These are phyloP conservation scores for Podospora pseudoanserina DNA, from an alignment of 495 filamentous ascomycete genomes.

Conservation along the genomic window DNA sequence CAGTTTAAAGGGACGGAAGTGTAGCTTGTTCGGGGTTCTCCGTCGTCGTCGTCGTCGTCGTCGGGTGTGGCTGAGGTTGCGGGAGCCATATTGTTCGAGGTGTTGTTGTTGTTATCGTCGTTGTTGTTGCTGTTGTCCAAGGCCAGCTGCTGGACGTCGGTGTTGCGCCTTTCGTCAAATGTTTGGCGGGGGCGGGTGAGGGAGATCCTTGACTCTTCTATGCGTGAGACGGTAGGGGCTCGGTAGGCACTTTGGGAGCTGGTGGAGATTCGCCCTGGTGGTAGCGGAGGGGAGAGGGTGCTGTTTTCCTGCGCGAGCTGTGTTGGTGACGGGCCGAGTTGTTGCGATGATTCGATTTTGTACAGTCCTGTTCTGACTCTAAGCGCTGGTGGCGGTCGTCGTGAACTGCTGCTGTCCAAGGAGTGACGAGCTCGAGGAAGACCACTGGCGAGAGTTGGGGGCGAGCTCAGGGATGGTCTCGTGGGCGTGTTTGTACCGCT, in stretches of 20 bases:
- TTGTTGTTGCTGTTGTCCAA: constrained; percentile 8
- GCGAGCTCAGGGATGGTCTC: constrained; percentile 1
- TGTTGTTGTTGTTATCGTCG: background rate
- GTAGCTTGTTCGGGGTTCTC: constrained; percentile 9
- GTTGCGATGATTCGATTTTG: constrained; percentile 30
- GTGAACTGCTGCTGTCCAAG: background rate
- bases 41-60: constrained; percentile 20
- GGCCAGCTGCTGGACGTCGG: background rate
- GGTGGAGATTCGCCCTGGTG: constrained; percentile 21
- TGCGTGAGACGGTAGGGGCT: constrained; percentile 2
- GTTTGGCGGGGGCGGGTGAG: constrained; percentile 28
- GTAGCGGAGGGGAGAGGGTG: constrained; percentile 19
- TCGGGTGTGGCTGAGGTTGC: constrained; percentile 12
- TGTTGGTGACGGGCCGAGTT: constrained; percentile 8
- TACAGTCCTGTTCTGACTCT: constrained; percentile 23
- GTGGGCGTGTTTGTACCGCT: constrained; percentile 2
- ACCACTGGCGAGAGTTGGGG: background rate
- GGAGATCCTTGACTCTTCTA: constrained; percentile 21
- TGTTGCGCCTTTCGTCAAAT: constrained; percentile 25
- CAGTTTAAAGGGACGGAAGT: constrained; percentile 19
- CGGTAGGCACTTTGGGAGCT: background rate
- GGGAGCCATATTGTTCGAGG: constrained; percentile 6
- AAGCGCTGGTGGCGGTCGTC: constrained; percentile 11
- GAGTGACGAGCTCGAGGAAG: constrained; percentile 4
- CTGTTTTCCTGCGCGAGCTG: constrained; percentile 6